Conservation (phyloP, 495 filamentous ascomycete species). For the Xylaria scruposa region DNA sequence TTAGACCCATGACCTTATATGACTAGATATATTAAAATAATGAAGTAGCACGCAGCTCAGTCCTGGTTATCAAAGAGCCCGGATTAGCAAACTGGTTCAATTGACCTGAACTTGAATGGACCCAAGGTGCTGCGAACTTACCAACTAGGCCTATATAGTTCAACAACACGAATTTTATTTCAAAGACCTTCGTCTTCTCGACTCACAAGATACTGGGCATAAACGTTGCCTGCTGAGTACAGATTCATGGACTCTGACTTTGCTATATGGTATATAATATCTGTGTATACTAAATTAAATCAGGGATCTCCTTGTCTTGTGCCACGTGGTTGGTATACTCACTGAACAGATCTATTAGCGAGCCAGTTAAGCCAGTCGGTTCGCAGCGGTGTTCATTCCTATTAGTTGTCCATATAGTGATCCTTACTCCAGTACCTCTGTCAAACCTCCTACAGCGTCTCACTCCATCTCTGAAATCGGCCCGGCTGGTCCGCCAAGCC, state of each 20-base stretch:
- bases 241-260: background rate
- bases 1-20: background rate
- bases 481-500: background rate
- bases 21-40: background rate
- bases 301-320: slow-evolving; percentile 2
- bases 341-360: background rate
- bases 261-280: background rate
- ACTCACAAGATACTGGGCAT: no score
- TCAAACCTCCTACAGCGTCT: background rate
- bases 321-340: slow-evolving; percentile 2
- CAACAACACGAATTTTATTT: background rate
- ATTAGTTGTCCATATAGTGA: background rate
- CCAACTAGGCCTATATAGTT: background rate
- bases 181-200: background rate
- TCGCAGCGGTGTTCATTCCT: background rate
- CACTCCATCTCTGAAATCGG: background rate
- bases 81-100: background rate
- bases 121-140: background rate
- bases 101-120: background rate
- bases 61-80: background rate
- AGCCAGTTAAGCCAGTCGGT: background rate
- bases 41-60: background rate
- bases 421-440: background rate
- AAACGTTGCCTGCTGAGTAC: background rate
- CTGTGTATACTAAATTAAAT: no score